Base-by-base conservation (phyloP, 169 alveolate species). In the Plasmodium gaboni region DNA sequence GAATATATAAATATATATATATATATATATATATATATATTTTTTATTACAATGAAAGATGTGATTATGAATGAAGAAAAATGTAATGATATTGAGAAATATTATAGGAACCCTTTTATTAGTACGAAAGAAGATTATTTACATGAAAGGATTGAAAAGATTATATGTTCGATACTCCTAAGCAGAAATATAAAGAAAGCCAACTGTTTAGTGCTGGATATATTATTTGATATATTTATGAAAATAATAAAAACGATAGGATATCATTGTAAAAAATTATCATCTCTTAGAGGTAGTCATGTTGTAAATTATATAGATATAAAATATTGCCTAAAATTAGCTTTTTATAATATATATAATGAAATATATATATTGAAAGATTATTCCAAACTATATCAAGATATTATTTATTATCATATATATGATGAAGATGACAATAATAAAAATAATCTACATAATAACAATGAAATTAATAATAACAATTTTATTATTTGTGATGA, bases 281-380 rank as follows among this genome's bases (percentile, higher is more conserved):
- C 89, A 2, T 78, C 89, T 46, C 59, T 78, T 13, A 57, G 89
- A 51, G 89, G 89, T 1, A 78, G 89, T 67, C 72, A 65, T 4
- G 89, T 78, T 26, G 89, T 78, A 10, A 78, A 78, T 67, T 78
- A 78, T 59, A 78, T 78, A 4, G 89, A 78, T 59, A 78, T 78
- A 51, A 78, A 78, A 57, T 69, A 67, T 67, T 78, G 89, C 19
- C 1, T 64, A 19, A 78, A 65, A 60, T 17, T 78, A 42, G 70
- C 51, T 59, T 67, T 78, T 65, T 50, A 24, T 46, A 78, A 67
- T 78, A 12, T 78, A 44, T 78, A 78, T 59, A 69, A 50, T 19
- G 89, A 78, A 59, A 78, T 78, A 65, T 78, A 78, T 69, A 67
- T 44, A 19, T 1, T 60, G 48, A 78, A 59, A 24, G 55, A 67